Base-by-base conservation (phyloP, 2,329 filamentous ascomycete species). In the Epichloe baconii region DNA sequence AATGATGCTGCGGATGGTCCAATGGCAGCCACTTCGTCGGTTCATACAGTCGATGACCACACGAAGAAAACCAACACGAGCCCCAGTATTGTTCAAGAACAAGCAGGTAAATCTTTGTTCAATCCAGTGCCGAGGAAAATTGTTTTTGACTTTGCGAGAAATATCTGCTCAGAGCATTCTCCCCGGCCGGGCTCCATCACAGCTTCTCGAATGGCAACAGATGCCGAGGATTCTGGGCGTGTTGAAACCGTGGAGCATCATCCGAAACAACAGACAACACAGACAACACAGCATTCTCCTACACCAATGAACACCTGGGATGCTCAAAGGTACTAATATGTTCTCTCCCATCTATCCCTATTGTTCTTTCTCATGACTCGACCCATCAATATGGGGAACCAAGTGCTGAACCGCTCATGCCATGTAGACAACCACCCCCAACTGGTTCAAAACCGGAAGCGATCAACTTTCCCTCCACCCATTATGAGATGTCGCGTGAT, bases 401-500 rank as follows among this genome's bases (percentile, higher is more conserved):
- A 14, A 36, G 42, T 50, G 23, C 46, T 54, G 49, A 59, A 42
- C 23, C 45, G 36, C 7, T 8, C 23, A 17, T 62, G 60, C 12
- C 17, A 38, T 34, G 15, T 34, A 86, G 83, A 63, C 78, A 83
- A 59, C 69, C 82, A 44, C 81, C 82, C 80, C 80, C 81, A 11
- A 51, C 66, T 42, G 68, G 86, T 61, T 88, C 89, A 5, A 85
- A 75, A 62, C 90, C 90, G 8, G 93, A 97, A 73, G 91, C 89
- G 6, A 73, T 80, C 55, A 88, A 94, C 65, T 86, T 97, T 62
- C 88, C 89, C 15, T 76, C 76, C 45, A 79, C 82, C 52, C 81
- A 81, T 51, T 97, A 97, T 67, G 76, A 79, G 52, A 96, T 96
- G 83, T 95, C 86, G 51, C 78, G 78, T 51, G 86, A 90, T 64